These are phyloP conservation scores for Pythium brassicae DNA, from an alignment of 352 stramenopile species.

Conservation along the genomic window DNA sequence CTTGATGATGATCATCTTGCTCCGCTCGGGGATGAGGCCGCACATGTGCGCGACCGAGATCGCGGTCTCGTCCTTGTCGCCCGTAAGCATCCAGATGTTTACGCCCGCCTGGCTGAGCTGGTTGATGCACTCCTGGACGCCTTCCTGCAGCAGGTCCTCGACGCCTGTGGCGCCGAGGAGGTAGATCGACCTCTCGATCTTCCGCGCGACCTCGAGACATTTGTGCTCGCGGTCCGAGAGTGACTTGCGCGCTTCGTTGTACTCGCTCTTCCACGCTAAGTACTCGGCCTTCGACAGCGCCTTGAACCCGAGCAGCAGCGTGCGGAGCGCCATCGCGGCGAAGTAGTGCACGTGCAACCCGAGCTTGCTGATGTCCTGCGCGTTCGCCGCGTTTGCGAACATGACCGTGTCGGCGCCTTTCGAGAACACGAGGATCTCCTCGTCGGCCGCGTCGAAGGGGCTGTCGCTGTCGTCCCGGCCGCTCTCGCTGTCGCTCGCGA, in stretches of 20 bases:
- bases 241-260: constrained; percentile 60
- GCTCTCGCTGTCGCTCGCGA: constrained; percentile 16
- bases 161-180: constrained; percentile 95
- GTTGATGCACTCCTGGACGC: constrained; percentile 95
- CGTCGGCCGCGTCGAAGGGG: constrained; percentile 4
- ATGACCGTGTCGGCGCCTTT: constrained; percentile 90
- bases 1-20: constrained; percentile 82
- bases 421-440: constrained; percentile 74
- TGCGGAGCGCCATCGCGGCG: constrained; percentile 82
- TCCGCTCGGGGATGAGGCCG: constrained; percentile 81
- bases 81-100: constrained; percentile 99
- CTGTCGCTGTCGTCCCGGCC: neutral
- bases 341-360: constrained; percentile 85
- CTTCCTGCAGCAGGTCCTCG: constrained; percentile 96
- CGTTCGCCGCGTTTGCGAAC: constrained; percentile 71
- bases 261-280: constrained; percentile 66
- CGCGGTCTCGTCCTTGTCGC: constrained; percentile 98
- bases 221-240: constrained; percentile 55
- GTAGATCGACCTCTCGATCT: constrained; percentile 81
- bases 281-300: constrained; percentile 61
- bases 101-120: constrained; percentile 94
- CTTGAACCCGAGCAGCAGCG: constrained; percentile 78
- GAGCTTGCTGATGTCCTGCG: constrained; percentile 72
- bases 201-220: constrained; percentile 63
- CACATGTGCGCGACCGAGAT: constrained; percentile 98